Percentiles rank a stretch among this genome's conserved stretches.
These are phyloP conservation scores for Metschnikowia anglica DNA, from an alignment of 805 yeast species.

Conservation along the genomic window DNA sequence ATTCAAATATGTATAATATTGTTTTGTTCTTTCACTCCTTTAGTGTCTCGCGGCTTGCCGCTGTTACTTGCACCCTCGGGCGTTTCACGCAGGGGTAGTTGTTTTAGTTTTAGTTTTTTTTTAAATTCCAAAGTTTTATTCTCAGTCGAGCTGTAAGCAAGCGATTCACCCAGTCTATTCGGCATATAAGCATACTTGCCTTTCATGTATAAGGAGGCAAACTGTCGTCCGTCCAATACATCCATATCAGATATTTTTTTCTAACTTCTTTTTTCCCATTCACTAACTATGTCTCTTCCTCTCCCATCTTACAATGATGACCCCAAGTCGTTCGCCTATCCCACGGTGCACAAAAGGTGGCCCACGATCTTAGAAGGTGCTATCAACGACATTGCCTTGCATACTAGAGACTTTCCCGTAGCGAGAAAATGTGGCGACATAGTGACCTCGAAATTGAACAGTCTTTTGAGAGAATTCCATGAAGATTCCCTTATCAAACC, in stretches of 20 bases:
- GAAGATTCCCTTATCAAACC: slow-evolving; percentile 32
- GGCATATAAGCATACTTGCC: not conserved
- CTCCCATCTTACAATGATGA: slow-evolving; percentile 63
- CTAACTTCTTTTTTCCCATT: not conserved
- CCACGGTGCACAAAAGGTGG: slow-evolving; percentile 83
- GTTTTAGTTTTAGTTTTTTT: slow-evolving; percentile 12
- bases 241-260: not conserved
- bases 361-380: slow-evolving; percentile 73
- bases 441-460: slow-evolving; percentile 35
- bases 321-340: slow-evolving; percentile 73
- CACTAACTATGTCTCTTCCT: slow-evolving; percentile 43
- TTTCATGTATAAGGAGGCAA: not conserved
- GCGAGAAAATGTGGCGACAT: slow-evolving; percentile 53
- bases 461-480: slow-evolving; percentile 45
- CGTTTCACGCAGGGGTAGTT: slow-evolving; percentile 1
- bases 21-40: slow-evolving; percentile 13
- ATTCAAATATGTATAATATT: slow-evolving; percentile 15
- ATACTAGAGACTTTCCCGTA: slow-evolving; percentile 10
- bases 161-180: not conserved
- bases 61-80: slow-evolving; percentile 8
- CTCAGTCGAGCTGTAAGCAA: not conserved
- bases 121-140: slow-evolving; percentile 2
- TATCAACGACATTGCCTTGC: slow-evolving; percentile 55
- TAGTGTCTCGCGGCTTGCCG: slow-evolving; percentile 13
- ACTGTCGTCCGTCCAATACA: not conserved